A percentile compares a stretch with the other conserved stretches of the same genome.
These are phyloP conservation scores for Fusarium pseudoanthophilum DNA, from an alignment of 2,329 filamentous ascomycete genomes.

Conservation along the genomic window DNA sequence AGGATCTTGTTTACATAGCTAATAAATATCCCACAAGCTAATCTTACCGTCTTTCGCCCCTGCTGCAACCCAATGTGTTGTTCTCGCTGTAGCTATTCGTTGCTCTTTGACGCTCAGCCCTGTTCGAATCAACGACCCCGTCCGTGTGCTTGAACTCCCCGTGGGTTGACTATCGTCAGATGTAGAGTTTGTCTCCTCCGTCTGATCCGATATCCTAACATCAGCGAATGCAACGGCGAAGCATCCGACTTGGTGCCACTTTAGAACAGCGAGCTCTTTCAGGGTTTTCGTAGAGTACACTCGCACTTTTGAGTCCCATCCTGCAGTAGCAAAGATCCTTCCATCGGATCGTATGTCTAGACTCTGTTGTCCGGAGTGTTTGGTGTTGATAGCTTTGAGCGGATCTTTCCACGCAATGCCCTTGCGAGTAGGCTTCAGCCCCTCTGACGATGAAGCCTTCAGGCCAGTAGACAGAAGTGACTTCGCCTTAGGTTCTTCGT, in stretches of 20 bases:
- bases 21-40: constrained; percentile 95
- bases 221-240: constrained; percentile 81
- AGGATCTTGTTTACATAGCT: constrained; percentile 28
- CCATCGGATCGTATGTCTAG: constrained; percentile 82
- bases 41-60: constrained; percentile 96
- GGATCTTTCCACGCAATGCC: constrained; percentile 57
- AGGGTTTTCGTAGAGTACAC: constrained; percentile 85
- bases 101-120: constrained; percentile 66
- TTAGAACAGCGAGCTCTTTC: constrained; percentile 89
- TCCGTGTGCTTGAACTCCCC: neutral
- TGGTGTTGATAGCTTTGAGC: constrained; percentile 76
- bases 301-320: constrained; percentile 86
- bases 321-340: constrained; percentile 86
- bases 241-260: constrained; percentile 92
- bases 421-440: constrained; percentile 17
- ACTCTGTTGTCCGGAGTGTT: constrained; percentile 89
- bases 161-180: neutral
- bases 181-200: neutral
- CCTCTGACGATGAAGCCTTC: constrained; percentile 2
- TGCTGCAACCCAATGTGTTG: constrained; percentile 87
- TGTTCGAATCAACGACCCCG: constrained; percentile 3
- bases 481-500: constrained; percentile 17
- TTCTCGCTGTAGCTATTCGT: constrained; percentile 71
- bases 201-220: constrained; percentile 42
- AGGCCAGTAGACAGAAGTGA: constrained; percentile 44